These are phyloP conservation scores for Emmonsia crescens DNA, from an alignment of 2,329 filamentous ascomycete species.

Conservation along the genomic window DNA sequence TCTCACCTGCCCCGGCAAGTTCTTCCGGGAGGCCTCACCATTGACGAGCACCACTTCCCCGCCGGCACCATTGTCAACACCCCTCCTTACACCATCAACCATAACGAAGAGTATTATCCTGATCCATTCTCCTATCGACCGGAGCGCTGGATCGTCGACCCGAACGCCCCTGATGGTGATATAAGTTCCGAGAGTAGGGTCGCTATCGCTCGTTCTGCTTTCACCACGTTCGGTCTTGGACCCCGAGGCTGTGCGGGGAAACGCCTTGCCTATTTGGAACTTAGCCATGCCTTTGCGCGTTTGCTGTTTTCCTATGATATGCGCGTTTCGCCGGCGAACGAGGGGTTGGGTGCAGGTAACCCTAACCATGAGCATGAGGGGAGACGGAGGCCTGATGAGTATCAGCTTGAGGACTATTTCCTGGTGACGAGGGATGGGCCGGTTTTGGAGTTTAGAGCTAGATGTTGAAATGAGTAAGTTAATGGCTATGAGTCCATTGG, in stretches of 20 bases:
- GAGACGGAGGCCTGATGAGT: constrained; percentile 13
- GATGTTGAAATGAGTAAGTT: constrained; percentile 3
- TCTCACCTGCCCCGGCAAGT: constrained; percentile 23
- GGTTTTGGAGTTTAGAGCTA: constrained; percentile 19
- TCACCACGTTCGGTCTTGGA: constrained; percentile 28
- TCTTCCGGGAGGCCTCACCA: constrained; percentile 18
- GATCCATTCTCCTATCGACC: constrained; percentile 22
- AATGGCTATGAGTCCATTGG: neutral
- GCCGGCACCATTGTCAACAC: constrained; percentile 24
- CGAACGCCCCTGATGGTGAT: constrained; percentile 9
- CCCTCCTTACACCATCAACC: constrained; percentile 25
- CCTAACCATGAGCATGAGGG: constrained; percentile 13
- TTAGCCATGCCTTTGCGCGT: constrained; percentile 29
- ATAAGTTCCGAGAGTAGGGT: constrained; percentile 21
- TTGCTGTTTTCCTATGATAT: constrained; percentile 32
- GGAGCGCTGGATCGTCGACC: constrained; percentile 27
- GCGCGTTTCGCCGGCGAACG: neutral
- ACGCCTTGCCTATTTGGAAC: constrained; percentile 34
- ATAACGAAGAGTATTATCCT: constrained; percentile 23
- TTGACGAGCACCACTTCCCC: constrained; percentile 25
- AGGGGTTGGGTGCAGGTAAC: constrained; percentile 6
- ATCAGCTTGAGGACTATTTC: constrained; percentile 17
- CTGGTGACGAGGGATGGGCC: constrained; percentile 24
- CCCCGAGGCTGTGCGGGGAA: constrained; percentile 35
- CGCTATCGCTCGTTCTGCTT: constrained; percentile 34